A percentile compares a stretch with the other conserved stretches of the same genome.
Evolutionary conservation across 1,139 yeast species (phyloP).

Genomic region (Torulaspora globosa): DNA sequence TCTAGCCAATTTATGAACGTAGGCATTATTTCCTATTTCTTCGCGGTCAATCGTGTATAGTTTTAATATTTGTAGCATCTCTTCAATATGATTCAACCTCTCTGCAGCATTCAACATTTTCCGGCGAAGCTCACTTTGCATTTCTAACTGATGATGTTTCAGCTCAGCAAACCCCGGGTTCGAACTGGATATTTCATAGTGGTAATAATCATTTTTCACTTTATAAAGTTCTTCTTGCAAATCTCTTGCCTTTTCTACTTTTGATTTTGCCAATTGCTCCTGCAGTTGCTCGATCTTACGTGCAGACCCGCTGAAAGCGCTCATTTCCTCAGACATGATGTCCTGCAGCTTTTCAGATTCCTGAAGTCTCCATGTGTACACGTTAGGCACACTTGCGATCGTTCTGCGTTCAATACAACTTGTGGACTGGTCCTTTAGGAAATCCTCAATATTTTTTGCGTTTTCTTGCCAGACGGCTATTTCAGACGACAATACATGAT

Average conservation of each 20-base stretch:
- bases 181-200: slow-evolving; percentile 13
- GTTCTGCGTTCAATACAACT: slow-evolving; percentile 24
- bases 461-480: slow-evolving; percentile 40
- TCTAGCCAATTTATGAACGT: slow-evolving; percentile 17
- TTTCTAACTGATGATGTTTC: slow-evolving; percentile 22
- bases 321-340: slow-evolving; percentile 19
- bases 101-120: slow-evolving; percentile 19
- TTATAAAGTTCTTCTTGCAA: slow-evolving; percentile 7
- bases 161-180: slow-evolving; percentile 19
- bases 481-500: slow-evolving; percentile 42
- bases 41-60: slow-evolving; percentile 18
- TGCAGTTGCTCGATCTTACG: slow-evolving; percentile 8
- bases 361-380: slow-evolving; percentile 42
- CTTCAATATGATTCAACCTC: slow-evolving; percentile 16
- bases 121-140: slow-evolving; percentile 22
- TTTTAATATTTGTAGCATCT: slow-evolving; percentile 24
- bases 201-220: slow-evolving; percentile 16
- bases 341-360: slow-evolving; percentile 35
- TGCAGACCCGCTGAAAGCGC: background rate
- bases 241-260: slow-evolving; percentile 1
- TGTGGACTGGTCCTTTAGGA: slow-evolving; percentile 39
- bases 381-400: slow-evolving; percentile 19
- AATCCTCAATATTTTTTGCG: slow-evolving; percentile 32
- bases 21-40: slow-evolving; percentile 17
- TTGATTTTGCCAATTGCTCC: slow-evolving; percentile 3